phyloP scores from a whole-genome alignment of 2,329 filamentous ascomycete genomes.

The Microsporum canis region DNA sequence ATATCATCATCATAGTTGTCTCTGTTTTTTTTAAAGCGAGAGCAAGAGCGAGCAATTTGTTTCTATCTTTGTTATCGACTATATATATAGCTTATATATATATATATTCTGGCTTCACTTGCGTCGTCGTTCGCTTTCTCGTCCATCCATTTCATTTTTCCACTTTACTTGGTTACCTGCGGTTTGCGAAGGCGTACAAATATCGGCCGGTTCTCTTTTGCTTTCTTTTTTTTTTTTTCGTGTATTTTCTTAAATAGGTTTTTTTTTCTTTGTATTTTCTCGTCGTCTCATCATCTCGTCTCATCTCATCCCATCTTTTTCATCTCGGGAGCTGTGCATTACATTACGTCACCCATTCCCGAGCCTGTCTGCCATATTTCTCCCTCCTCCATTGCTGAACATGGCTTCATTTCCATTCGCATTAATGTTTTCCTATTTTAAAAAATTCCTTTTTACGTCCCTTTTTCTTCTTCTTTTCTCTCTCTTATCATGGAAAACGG shows the following conservation, averaged over 20 bases:
- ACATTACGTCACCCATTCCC: no score
- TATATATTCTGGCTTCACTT: background rate
- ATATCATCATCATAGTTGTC: background rate
- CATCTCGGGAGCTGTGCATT: no score
- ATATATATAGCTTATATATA: background rate
- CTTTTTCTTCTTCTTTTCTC: background rate
- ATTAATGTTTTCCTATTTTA: background rate
- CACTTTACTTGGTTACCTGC: background rate
- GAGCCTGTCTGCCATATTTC: background rate
- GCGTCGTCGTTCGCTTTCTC: background rate
- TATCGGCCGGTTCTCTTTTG: background rate
- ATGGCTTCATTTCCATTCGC: background rate
- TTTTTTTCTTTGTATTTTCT: background rate
- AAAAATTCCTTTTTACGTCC: background rate
- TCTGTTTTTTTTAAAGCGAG: background rate
- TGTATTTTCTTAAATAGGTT: background rate
- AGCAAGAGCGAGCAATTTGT: background rate
- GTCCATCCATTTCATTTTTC: background rate
- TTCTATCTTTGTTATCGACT: background rate
- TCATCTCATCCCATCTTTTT: no score
- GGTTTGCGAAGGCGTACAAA: background rate
- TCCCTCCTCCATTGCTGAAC: background rate
- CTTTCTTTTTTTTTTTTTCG: background rate
- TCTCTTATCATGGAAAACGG: no score
- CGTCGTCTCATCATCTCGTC: background rate